Conservation (phyloP, 164 flowering plant species). For the Magnolia changhungtana region DNA sequence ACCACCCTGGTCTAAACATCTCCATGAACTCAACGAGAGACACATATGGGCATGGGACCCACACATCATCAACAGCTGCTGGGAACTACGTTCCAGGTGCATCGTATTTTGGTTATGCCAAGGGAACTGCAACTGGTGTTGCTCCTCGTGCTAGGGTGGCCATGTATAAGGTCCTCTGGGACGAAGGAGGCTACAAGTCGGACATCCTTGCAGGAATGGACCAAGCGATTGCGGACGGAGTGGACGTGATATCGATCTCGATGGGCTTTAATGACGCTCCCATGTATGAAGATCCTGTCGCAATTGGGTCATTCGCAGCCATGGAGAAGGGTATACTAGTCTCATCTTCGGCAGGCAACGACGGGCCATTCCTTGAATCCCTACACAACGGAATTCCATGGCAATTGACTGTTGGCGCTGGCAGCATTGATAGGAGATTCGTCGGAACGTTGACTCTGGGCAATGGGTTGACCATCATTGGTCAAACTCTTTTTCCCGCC, state of each 20-base stretch:
- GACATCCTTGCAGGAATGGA: conserved; percentile 68
- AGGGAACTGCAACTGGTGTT: conserved; percentile 56
- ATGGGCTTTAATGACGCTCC: conserved; percentile 22
- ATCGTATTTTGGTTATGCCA: conserved; percentile 13
- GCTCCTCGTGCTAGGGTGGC: conserved; percentile 66
- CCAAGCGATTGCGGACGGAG: conserved; percentile 58
- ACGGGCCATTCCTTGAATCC: background rate
- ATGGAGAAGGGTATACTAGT: conserved; percentile 1
- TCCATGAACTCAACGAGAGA: conserved; percentile 14
- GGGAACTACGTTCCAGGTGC: conserved; percentile 12
- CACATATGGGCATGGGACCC: conserved; percentile 18
- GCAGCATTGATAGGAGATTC: conserved; percentile 6
- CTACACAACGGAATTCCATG: conserved; percentile 5
- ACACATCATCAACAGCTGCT: conserved; percentile 19
- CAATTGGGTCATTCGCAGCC: conserved; percentile 9
- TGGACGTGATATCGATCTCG: conserved; percentile 59
- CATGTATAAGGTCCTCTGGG: conserved; percentile 59
- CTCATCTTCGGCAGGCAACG: conserved; percentile 12
- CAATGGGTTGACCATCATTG: background rate
- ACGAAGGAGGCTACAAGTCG: conserved; percentile 27
- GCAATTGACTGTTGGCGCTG: conserved; percentile 11
- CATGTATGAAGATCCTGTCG: background rate
- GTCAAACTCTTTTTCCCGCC: conserved; percentile 20
- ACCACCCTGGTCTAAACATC: conserved; percentile 8
- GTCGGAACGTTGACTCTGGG: background rate